Evolutionary conservation across 306 rosid species (phyloP).

Genomic region (Alnus rubra): DNA sequence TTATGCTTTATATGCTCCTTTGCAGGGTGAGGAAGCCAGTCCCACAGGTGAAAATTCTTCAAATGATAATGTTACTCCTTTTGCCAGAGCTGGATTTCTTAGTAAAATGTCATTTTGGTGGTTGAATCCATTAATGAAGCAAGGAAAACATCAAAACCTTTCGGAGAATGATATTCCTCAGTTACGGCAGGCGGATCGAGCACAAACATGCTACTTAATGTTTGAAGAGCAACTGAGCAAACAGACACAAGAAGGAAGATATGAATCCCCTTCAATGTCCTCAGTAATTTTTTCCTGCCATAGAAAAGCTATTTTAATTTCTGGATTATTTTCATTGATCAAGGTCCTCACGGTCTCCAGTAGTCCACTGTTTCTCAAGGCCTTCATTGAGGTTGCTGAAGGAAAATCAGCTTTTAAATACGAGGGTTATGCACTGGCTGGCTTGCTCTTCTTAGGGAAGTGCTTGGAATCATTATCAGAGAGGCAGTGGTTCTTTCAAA

Average conservation of each 20-base stretch:
- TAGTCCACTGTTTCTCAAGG: slow-evolving; percentile 75
- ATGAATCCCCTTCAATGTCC: slow-evolving; percentile 38
- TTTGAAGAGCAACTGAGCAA: slow-evolving; percentile 41
- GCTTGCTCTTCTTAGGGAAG: slow-evolving; percentile 58
- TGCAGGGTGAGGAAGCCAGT: slow-evolving; percentile 7
- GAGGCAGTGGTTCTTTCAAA: slow-evolving; percentile 74
- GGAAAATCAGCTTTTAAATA: slow-evolving; percentile 63
- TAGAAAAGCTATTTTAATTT: slow-evolving; percentile 51
- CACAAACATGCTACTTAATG: slow-evolving; percentile 40
- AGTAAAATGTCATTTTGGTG: slow-evolving; percentile 32
- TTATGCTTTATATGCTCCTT: slow-evolving; percentile 10
- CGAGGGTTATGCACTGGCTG: slow-evolving; percentile 60
- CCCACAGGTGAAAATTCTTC: neutral
- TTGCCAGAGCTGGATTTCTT: slow-evolving; percentile 21
- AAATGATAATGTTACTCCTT: slow-evolving; percentile 24
- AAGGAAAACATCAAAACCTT: slow-evolving; percentile 27
- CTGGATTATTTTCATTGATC: slow-evolving; percentile 71
- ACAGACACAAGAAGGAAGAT: slow-evolving; percentile 29
- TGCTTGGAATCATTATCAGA: slow-evolving; percentile 65
- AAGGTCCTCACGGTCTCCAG: slow-evolving; percentile 60
- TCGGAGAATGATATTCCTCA: slow-evolving; percentile 21
- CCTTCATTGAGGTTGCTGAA: slow-evolving; percentile 70
- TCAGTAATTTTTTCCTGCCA: slow-evolving; percentile 59
- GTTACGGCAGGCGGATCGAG: slow-evolving; percentile 33
- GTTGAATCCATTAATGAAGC: slow-evolving; percentile 38